Conservation (phyloP, 75 land plant genomes). For the Selaginella tamariscina region DNA sequence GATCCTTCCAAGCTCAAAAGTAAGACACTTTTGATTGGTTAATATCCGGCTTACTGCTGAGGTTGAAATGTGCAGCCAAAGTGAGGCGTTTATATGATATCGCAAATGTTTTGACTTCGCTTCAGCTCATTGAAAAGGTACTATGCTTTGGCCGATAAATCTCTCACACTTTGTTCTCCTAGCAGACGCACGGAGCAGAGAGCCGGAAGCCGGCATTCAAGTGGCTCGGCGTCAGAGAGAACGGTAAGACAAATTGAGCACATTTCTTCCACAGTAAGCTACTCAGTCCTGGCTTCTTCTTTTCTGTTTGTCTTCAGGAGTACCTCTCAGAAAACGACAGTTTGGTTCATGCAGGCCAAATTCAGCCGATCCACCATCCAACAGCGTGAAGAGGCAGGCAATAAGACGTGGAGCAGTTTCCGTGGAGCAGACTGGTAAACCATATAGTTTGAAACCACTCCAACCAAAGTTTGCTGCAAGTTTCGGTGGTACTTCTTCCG, state of each 20-base stretch:
- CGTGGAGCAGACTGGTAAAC: slow-evolving; percentile 19
- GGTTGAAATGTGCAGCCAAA: slow-evolving; percentile 47
- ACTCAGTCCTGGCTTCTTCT: slow-evolving; percentile 3
- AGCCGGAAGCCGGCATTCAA: slow-evolving; percentile 85
- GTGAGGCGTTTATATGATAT: slow-evolving; percentile 88
- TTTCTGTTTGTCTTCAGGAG: slow-evolving; percentile 11
- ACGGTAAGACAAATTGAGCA: neutral
- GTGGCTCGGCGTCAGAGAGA: slow-evolving; percentile 46
- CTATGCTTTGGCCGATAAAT: neutral
- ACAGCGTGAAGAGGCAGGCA: slow-evolving; percentile 4
- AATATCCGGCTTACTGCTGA: neutral
- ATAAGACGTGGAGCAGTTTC: slow-evolving; percentile 7
- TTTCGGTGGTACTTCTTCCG: neutral
- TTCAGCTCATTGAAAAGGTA: slow-evolving; percentile 91
- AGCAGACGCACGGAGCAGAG: slow-evolving; percentile 62
- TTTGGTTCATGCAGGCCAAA: slow-evolving; percentile 2
- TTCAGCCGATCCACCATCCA: slow-evolving; percentile 6
- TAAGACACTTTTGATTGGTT: slow-evolving; percentile 18
- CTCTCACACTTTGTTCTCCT: neutral
- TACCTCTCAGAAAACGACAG: slow-evolving; percentile 6
- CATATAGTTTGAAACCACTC: slow-evolving; percentile 23
- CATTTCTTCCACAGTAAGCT: no score
- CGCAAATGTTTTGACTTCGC: slow-evolving; percentile 77
- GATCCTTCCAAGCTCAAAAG: slow-evolving; percentile 59
- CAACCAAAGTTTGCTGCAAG: slow-evolving; percentile 23